Evolutionary conservation across 2,329 filamentous ascomycete species (phyloP), one percentile per base, ranked within the genome.

Genomic region (Xylariaceae sp.): DNA sequence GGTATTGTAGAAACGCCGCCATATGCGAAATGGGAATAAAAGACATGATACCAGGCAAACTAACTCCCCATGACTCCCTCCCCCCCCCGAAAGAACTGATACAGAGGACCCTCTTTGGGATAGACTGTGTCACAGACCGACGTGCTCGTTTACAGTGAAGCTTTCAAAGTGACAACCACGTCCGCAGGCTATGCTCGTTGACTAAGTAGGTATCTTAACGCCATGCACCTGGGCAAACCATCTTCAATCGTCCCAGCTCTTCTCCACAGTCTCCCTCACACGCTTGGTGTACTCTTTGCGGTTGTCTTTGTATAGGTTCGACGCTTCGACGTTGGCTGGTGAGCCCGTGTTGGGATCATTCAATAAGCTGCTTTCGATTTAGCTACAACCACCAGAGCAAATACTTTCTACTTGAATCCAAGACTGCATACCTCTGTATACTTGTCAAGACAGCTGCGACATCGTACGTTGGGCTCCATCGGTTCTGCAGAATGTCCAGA

Each of bases 311-410:
- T 97, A 98, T 7, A 97, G 76, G 65, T 97, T 98, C 44, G 90
- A 95, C 1, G 93, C 93, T 71, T 98, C 93, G 58, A 97, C 93
- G 61, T 98, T 98, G 45, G 93, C 93, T 0, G 93, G 93, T 1
- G 90, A 95, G 47, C 89, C 93, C n/a, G 93, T 98, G 67, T 98
- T 98, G 2, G 93, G 93, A 59, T 98, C 93, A 68, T 98, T 97
- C 12, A 98, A 77, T 36, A 98, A 71, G 80, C 92, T 96, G 22
- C 10, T 20, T 53, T 32, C 48, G 47, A 36, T 36, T 29, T 8
- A 19, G 14, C 10, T 17, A 14, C n/a, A 10, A 5, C 11, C 20
- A 16, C 20, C 11, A 5, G 3, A 36, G 34, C 5, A 11, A 20
- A 8, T 6, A 12, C 11, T 5, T 27, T 25, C 19, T 22, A 40